Evolutionary conservation across 2,329 filamentous ascomycete genomes (phyloP).

Genomic region (Ampelomyces quisqualis): DNA sequence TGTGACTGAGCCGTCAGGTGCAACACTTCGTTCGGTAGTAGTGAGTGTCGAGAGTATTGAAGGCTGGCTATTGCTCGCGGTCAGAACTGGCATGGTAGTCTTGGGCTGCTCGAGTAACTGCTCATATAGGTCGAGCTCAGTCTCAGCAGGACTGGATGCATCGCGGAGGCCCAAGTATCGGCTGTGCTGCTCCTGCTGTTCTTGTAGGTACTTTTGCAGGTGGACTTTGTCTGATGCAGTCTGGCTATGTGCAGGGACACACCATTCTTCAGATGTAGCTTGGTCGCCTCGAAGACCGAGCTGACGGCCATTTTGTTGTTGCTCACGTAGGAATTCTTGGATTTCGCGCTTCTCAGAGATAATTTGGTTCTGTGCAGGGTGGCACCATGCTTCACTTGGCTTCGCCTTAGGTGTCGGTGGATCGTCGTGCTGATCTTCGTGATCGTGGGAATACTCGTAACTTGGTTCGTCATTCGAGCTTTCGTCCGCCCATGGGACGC

Average conservation of each 20-base stretch:
- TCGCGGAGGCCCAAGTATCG: constrained; percentile 1
- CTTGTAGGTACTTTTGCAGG: neutral
- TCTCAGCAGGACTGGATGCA: constrained; percentile 24
- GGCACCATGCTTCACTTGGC: constrained; percentile 3
- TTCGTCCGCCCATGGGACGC: constrained; percentile 15
- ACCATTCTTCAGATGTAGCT: neutral
- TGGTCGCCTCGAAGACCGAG: neutral
- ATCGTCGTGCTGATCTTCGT: constrained; percentile 40
- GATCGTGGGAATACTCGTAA: constrained; percentile 38
- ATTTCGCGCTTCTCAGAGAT: neutral
- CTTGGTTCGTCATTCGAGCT: constrained; percentile 30
- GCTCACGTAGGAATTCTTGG: neutral
- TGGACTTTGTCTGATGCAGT: neutral
- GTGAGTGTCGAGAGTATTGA: constrained; percentile 58
- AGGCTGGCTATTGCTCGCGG: constrained; percentile 23
- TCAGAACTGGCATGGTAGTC: neutral
- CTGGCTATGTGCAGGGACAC: neutral
- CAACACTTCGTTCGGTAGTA: constrained; percentile 56
- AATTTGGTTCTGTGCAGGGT: neutral
- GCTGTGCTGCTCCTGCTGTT: neutral
- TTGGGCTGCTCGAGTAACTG: constrained; percentile 34
- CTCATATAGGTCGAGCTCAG: constrained; percentile 58
- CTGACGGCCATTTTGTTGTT: neutral
- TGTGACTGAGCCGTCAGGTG: constrained; percentile 59
- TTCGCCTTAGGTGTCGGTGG: constrained; percentile 29